Base-by-base conservation (phyloP, 257 asterid genomes). In the Solanum okadae region DNA sequence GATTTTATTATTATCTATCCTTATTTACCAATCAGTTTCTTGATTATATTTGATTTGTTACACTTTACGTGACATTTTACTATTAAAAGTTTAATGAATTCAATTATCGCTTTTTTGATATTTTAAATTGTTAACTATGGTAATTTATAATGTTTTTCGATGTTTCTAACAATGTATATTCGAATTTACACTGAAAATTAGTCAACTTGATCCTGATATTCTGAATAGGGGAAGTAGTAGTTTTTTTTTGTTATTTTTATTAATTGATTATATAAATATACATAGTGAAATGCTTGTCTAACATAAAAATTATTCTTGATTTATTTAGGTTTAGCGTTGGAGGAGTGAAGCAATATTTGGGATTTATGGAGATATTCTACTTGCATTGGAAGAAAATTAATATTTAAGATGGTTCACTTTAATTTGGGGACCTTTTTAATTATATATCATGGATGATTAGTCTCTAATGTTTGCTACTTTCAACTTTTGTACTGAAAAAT, bases 1-100 rank as follows among this genome's bases (percentile, higher is more conserved):
- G 95, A 70, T 88, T 71, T 61, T 65, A 10, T 71, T 13, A 67
- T 16, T 82, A 35, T 33, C 5, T 25, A 20, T 56, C 29, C 33
- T 42, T 20, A 25, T 70, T 12, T 63, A 34, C 13, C 23, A n/a
- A 63, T 12, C 31, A 35, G 16, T 31, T 29, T 38, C 20, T 42
- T 49, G 52, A 4, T 29, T n/a, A 16, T 87, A 22, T 63, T 23
- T 56, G 0, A 59, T 84, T 9, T 8, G 11, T 82, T 44, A 27
- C 1, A 33, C 8, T 14, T 42, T 83, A 83, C 1, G 5, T 4
- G 25, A 3, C 75, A 27, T 4, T 68, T 68, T 13, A 68, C 1
- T 29, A 27, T 29, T 15, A 68, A 14, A 29, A 68, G 8, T 6
- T 27, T 13, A 68, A n/a, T 11, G 9, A 65, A 65, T n/a, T 10